These are phyloP conservation scores for Metschnikowia bowlesiae DNA, from an alignment of 805 yeast genomes.

Conservation along the genomic window DNA sequence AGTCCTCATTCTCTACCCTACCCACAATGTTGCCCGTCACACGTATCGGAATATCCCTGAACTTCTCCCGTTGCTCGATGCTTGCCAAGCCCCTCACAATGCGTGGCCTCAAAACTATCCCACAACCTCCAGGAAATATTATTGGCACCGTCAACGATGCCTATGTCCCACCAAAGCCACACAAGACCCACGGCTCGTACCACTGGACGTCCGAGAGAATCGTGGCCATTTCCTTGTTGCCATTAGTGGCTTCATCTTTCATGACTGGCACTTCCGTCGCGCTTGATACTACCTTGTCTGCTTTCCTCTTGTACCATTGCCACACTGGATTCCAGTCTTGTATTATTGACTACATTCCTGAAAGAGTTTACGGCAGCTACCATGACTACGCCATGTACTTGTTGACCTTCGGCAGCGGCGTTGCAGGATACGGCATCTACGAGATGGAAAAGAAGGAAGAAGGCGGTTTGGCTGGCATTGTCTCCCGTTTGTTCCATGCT, in stretches of 20 bases:
- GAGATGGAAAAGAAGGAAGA: slow-evolving; percentile 56
- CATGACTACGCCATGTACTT: slow-evolving; percentile 58
- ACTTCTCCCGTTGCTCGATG: slow-evolving; percentile 18
- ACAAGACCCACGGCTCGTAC: slow-evolving; percentile 58
- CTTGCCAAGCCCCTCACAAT: slow-evolving; percentile 19
- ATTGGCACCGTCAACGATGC: slow-evolving; percentile 74
- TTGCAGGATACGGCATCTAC: slow-evolving; percentile 69
- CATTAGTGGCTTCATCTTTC: slow-evolving; percentile 59
- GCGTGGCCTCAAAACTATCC: slow-evolving; percentile 42
- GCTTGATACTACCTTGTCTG: slow-evolving; percentile 53
- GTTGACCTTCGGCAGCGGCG: slow-evolving; percentile 57
- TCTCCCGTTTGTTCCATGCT: slow-evolving; percentile 38
- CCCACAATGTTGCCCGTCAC: slow-evolving; percentile 21
- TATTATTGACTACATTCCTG: slow-evolving; percentile 74
- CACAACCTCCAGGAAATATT: slow-evolving; percentile 71
- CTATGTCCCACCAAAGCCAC: slow-evolving; percentile 54
- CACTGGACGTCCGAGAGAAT: slow-evolving; percentile 73
- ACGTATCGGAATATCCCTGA: slow-evolving; percentile 26
- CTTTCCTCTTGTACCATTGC: slow-evolving; percentile 57
- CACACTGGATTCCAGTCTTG: slow-evolving; percentile 73
- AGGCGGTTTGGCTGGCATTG: slow-evolving; percentile 56
- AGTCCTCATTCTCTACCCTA: not conserved
- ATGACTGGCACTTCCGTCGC: slow-evolving; percentile 48
- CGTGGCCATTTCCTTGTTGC: slow-evolving; percentile 57
- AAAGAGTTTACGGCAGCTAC: slow-evolving; percentile 64